Percentiles rank a stretch among this genome's conserved stretches.
Evolutionary conservation across 768 basidiomycete genomes (phyloP).

Genomic region (Xerocomus potaroensis): DNA sequence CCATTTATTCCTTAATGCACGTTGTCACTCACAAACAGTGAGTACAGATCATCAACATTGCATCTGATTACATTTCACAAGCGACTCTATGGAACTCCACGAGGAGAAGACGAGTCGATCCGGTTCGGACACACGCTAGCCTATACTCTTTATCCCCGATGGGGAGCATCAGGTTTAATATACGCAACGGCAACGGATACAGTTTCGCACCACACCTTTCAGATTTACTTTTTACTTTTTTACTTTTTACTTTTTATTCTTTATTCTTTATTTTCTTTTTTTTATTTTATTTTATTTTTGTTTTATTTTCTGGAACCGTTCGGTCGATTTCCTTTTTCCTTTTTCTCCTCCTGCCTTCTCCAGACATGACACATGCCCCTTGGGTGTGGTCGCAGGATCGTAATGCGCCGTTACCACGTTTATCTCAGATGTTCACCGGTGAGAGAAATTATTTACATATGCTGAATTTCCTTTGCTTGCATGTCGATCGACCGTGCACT

Average conservation of each 20-base stretch:
- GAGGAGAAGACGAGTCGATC: constrained; percentile 9
- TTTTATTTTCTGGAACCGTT: not conserved
- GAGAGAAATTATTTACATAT: constrained; percentile 11
- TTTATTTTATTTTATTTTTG: not conserved
- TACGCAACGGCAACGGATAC: constrained; percentile 12
- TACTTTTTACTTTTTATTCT: not conserved
- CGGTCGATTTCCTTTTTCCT: constrained; percentile 5
- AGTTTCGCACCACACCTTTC: constrained; percentile 19
- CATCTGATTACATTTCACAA: constrained; percentile 5
- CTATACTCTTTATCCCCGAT: constrained; percentile 19
- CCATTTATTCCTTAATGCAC: constrained; percentile 12
- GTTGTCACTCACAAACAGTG: constrained; percentile 7
- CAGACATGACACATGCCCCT: constrained; percentile 22
- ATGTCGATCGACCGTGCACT: constrained; percentile 25
- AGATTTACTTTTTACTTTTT: constrained; percentile 1
- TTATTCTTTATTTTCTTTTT: not conserved
- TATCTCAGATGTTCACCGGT: constrained; percentile 25
- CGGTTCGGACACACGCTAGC: constrained; percentile 19
- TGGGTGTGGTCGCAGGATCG: constrained; percentile 24
- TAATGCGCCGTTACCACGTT: constrained; percentile 24
- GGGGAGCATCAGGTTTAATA: constrained; percentile 13
- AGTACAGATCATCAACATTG: constrained; percentile 10
- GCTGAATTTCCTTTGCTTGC: constrained; percentile 5
- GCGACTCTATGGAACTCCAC: constrained; percentile 9
- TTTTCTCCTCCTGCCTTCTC: constrained; percentile 7